These are phyloP conservation scores for Dichomitus squalens DNA, from an alignment of 1,284 basidiomycete genomes.

Conservation along the genomic window DNA sequence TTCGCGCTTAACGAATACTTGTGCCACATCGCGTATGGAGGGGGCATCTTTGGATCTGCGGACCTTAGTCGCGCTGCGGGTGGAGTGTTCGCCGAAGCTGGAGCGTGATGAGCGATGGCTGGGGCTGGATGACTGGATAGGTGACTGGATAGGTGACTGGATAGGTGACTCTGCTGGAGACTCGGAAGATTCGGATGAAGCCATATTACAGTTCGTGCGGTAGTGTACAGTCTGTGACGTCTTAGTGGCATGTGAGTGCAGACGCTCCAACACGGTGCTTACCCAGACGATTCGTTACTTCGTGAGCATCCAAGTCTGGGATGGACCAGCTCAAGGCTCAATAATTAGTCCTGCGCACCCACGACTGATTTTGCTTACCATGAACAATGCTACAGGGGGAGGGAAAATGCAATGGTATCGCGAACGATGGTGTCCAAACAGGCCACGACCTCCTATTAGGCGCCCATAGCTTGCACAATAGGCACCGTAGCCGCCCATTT, in stretches of 20 bases:
- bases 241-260: slow-evolving; percentile 5
- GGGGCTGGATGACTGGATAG: slow-evolving; percentile 9
- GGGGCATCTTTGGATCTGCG: slow-evolving; percentile 29
- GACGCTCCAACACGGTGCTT: slow-evolving; percentile 6
- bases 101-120: slow-evolving; percentile 16
- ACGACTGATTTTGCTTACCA: slow-evolving; percentile 9
- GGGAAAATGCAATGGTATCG: slow-evolving; percentile 3
- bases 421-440: slow-evolving; percentile 20
- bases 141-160: slow-evolving; percentile 23
- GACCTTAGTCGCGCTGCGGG: slow-evolving; percentile 12
- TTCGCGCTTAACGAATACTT: slow-evolving; percentile 54
- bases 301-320: slow-evolving; percentile 15
- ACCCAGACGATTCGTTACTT: slow-evolving; percentile 22
- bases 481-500: slow-evolving; percentile 4
- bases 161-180: slow-evolving; percentile 26
- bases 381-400: slow-evolving; percentile 18
- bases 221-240: slow-evolving; percentile 21
- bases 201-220: slow-evolving; percentile 22
- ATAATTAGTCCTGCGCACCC: too few relatives aligned
- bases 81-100: slow-evolving; percentile 17
- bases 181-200: slow-evolving; percentile 26
- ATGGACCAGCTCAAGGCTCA: too few relatives aligned
- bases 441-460: not conserved
- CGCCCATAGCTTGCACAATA: slow-evolving; percentile 7
- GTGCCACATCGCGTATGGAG: slow-evolving; percentile 24